Evolutionary conservation across 345 rosid genomes (phyloP), one percentile per base, ranked within the genome.

Genomic region (Brassica nigra): DNA sequence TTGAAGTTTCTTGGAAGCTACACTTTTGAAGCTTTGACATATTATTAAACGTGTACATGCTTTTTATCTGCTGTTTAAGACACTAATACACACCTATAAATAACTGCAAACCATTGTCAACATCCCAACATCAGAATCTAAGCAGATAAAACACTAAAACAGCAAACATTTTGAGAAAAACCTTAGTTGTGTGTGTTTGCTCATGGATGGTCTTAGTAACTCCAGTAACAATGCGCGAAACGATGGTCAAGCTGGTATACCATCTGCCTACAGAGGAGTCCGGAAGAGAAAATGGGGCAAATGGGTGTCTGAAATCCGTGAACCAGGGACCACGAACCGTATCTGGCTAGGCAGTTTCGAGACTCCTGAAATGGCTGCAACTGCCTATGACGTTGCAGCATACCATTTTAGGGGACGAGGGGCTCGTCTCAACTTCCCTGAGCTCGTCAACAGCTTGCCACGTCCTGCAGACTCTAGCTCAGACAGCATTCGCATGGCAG

Each of bases 271-370:
- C 76, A 86, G 96, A 85, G 98, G 98, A 1, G 92, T 94, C 1
- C 85, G 97, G 1, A 86, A 86, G 88, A 78, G 98, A 49, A 94
- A 91, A 85, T 94, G 98, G 98, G 98, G 98, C 29, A 94, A 92
- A 76, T 94, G 97, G 97, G 98, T 94, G 29, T 92, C 98, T 0
- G 98, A 94, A 78, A 94, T 94, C 64, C 89, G 98, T 0, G 93
- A 94, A 71, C 98, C 98, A 0, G 97, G 98, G 5, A 94, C 87
- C 49, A 92, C 88, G 63, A 88, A 86, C 29, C 83, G 98, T 20
- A 90, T 94, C 27, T 94, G 98, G 98, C 82, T 94, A 10, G 98
- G 98, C 3, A 94, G 98, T 82, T 92, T 88, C 75, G 90, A 90
- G 76, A 84, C 89, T 0, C 87, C 98, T 3, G 97, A 94, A 79